A percentile compares a stretch with the other conserved stretches of the same genome.
Conservation (phyloP, 495 filamentous ascomycete species). For the Annulohypoxylon moriforme region DNA sequence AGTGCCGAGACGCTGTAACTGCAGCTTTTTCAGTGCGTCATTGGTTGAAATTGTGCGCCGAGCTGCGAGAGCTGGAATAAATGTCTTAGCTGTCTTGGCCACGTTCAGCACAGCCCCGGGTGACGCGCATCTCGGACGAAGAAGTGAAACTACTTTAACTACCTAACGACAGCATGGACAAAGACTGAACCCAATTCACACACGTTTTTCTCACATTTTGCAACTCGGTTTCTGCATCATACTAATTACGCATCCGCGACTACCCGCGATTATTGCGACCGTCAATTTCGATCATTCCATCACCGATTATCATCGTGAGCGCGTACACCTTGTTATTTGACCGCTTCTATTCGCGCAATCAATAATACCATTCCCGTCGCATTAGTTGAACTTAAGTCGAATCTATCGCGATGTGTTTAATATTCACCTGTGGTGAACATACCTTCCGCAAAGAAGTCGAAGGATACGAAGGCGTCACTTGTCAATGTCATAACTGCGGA, state of each 20-base stretch:
- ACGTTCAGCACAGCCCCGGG: slow-evolving; percentile 32
- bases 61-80: slow-evolving; percentile 10
- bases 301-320: neutral
- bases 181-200: slow-evolving; percentile 6
- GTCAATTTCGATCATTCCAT: neutral
- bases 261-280: neutral
- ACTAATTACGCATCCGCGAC: too few species aligned
- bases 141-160: slow-evolving; percentile 5
- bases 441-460: slow-evolving; percentile 65
- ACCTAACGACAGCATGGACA: slow-evolving; percentile 20
- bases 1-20: slow-evolving; percentile 4
- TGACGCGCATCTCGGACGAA: slow-evolving; percentile 33
- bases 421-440: slow-evolving; percentile 69
- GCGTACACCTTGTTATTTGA: neutral
- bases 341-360: neutral
- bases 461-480: slow-evolving; percentile 64
- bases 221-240: slow-evolving; percentile 1
- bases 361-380: slow-evolving; percentile 9
- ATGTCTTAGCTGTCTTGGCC: slow-evolving; percentile 32
- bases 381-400: slow-evolving; percentile 14
- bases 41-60: slow-evolving; percentile 9
- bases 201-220: neutral
- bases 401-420: slow-evolving; percentile 60
- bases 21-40: neutral
- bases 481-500: slow-evolving; percentile 68